Base-by-base conservation (phyloP, 2,329 filamentous ascomycete species). In the Colletotrichum musicola region DNA sequence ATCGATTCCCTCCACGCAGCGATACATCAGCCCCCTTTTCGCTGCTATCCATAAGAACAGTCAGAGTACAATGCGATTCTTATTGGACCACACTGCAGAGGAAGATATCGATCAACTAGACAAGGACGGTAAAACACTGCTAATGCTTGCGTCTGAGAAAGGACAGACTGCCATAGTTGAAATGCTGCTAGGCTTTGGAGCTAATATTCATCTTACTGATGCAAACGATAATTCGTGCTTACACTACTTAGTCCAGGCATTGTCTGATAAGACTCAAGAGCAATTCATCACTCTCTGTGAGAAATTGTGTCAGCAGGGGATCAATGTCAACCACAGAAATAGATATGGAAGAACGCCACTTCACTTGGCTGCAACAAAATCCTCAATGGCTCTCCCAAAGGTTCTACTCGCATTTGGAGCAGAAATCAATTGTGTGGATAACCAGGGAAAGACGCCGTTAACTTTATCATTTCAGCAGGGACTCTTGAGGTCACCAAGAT, bases 1-100 rank as follows among this genome's bases (percentile, higher is more conserved):
- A 4, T 12, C 7, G 1, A 46, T 22, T 0, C 0, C 6, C 12
- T 1, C 1, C 0, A 46, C 35, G 1, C 46, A 46, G 3, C 22
- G 35, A 2, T 16, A 47, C 1, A 3, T 4, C 1, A 46, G 18
- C 1, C 55, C 62, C 9, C 1, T 65, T 0, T 1, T 53, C 16
- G 62, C 55, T 0, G 46, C 62, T 2, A 1, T 60, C 0, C 3
- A 5, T 1, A 16, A 14, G 1, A 38, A 22, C 0, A 46, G 27
- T 1, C 53, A 40, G 6, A 5, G 2, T 16, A 13, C 10, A 10
- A 10, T 56, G 4, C 18, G 6, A 9, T 27, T 14, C 16, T 20
- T 56, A 14, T 12, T 38, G 4, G 16, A 9, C 6, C 18, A 6
- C 9, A 4, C 2, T 4, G 14, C 10, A 5, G 9, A 13, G 6